Percentiles rank a stretch among this genome's conserved stretches.
phyloP scores from a whole-genome alignment of 2,329 filamentous ascomycete species.

The Seiridium unicorne region DNA sequence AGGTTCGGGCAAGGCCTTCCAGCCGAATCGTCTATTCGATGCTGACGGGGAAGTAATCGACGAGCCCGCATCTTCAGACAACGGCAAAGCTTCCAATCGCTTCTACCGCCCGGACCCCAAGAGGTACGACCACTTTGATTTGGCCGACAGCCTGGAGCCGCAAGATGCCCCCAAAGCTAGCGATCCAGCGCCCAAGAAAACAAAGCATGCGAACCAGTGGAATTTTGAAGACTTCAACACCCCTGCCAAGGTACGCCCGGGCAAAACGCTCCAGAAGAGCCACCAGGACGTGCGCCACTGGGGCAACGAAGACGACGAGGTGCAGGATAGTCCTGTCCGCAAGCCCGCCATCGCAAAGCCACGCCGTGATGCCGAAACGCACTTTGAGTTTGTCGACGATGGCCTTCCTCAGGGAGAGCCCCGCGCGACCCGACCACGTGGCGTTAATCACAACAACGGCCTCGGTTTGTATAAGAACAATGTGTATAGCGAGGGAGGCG shows the following conservation, averaged over 20 bases:
- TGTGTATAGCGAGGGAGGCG: slow-evolving; percentile 60
- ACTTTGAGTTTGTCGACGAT: slow-evolving; percentile 84
- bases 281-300: slow-evolving; percentile 75
- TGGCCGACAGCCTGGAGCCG: slow-evolving; percentile 63
- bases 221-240: slow-evolving; percentile 85
- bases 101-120: slow-evolving; percentile 67
- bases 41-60: slow-evolving; percentile 46
- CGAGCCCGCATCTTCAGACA: slow-evolving; percentile 40
- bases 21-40: slow-evolving; percentile 63
- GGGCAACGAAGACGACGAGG: slow-evolving; percentile 67
- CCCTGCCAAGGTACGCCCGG: slow-evolving; percentile 67
- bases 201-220: slow-evolving; percentile 76
- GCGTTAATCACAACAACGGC: slow-evolving; percentile 64
- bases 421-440: slow-evolving; percentile 47
- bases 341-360: slow-evolving; percentile 61
- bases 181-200: slow-evolving; percentile 42
- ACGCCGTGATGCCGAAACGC: slow-evolving; percentile 75
- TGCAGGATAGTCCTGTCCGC: slow-evolving; percentile 56
- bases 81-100: slow-evolving; percentile 37
- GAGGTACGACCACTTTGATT: slow-evolving; percentile 85
- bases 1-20: slow-evolving; percentile 39
- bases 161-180: slow-evolving; percentile 44
- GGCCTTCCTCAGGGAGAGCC: slow-evolving; percentile 55
- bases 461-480: slow-evolving; percentile 76
- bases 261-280: slow-evolving; percentile 50